A percentile compares a stretch with the other conserved stretches of the same genome.
These are phyloP conservation scores for Globisporangium lucens DNA, from an alignment of 352 stramenopile species.

Conservation along the genomic window DNA sequence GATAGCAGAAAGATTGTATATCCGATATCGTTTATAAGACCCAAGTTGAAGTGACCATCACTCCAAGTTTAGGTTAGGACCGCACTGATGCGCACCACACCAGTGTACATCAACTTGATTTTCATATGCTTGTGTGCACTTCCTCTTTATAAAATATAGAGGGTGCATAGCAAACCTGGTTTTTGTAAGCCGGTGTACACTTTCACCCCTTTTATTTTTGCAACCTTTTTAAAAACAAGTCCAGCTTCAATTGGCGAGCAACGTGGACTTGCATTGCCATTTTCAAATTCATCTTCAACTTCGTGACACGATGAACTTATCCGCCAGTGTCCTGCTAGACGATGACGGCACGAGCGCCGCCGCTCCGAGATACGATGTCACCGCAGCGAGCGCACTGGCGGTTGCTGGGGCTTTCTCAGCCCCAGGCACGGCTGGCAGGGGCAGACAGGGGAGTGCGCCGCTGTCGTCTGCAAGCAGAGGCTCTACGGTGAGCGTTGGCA, in stretches of 20 bases:
- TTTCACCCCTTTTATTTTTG: too few relatives aligned
- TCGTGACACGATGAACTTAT: neutral
- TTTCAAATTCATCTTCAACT: neutral
- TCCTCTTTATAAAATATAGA: too few relatives aligned
- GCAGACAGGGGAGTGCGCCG: neutral
- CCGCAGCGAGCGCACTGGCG: slow-evolving; percentile 5
- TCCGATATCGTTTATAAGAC: neutral
- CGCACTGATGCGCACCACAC: too few relatives aligned
- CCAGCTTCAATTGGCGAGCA: too few relatives aligned
- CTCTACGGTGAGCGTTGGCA: neutral
- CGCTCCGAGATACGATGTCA: slow-evolving; percentile 14
- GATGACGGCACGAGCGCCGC: neutral
- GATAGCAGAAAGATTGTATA: neutral
- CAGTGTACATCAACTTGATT: too few relatives aligned
- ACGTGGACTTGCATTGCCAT: neutral
- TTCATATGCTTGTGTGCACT: too few relatives aligned
- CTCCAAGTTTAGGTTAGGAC: neutral
- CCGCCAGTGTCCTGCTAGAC: slow-evolving; percentile 2
- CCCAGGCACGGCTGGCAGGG: neutral
- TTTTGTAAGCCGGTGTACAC: too few relatives aligned
- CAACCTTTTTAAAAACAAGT: too few relatives aligned
- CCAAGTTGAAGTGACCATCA: neutral
- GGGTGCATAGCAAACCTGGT: too few relatives aligned
- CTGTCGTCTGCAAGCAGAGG: slow-evolving; percentile 9
- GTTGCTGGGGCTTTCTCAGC: neutral